Evolutionary conservation across 2,329 filamentous ascomycete species (phyloP).

Genomic region (Talaromyces verruculosus): DNA sequence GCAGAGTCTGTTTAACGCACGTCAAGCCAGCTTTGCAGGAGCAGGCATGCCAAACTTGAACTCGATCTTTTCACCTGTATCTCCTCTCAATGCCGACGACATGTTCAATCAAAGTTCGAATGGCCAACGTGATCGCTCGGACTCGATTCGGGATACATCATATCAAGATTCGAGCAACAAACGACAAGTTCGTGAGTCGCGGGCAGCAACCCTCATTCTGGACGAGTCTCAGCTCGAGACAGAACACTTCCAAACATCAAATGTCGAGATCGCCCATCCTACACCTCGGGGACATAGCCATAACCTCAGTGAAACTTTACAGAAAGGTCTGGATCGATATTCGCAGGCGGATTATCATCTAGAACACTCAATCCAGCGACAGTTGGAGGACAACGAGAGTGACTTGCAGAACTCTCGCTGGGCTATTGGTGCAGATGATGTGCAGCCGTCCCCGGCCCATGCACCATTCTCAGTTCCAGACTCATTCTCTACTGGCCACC

Average conservation of each 20-base stretch:
- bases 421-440: constrained; percentile 37
- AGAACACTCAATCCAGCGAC: constrained; percentile 74
- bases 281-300: constrained; percentile 64
- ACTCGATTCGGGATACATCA: constrained; percentile 29
- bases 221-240: constrained; percentile 26
- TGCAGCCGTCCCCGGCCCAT: constrained; percentile 26
- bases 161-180: constrained; percentile 33
- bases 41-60: constrained; percentile 48
- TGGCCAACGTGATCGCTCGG: constrained; percentile 27
- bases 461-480: constrained; percentile 20
- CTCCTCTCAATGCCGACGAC: constrained; percentile 60
- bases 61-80: constrained; percentile 62
- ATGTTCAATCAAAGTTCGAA: constrained; percentile 35
- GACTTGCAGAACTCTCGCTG: constrained; percentile 36
- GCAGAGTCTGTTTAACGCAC: constrained; percentile 45
- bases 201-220: constrained; percentile 32
- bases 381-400: constrained; percentile 67
- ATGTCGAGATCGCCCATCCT: constrained; percentile 59
- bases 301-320: constrained; percentile 73
- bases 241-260: constrained; percentile 44
- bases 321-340: constrained; percentile 70
- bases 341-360: constrained; percentile 77
- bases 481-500: constrained; percentile 32
- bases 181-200: constrained; percentile 29
- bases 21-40: constrained; percentile 57